Base-by-base conservation (phyloP, 2,329 filamentous ascomycete genomes). In the Monilinia fructicola region DNA sequence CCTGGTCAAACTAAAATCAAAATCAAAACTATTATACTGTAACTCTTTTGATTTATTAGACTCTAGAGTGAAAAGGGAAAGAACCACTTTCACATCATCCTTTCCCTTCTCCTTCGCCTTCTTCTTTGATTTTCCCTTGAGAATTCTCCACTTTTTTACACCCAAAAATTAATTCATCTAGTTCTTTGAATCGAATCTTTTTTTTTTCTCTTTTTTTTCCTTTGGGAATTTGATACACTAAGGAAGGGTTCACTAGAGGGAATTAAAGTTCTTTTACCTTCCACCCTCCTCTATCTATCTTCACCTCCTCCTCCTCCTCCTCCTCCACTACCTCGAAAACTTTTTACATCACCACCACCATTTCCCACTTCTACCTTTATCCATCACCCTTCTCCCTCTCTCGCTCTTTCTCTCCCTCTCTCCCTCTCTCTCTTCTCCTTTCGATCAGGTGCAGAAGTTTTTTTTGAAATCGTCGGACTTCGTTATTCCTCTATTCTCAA, bases 371-470 rank as follows among this genome's bases (percentile, higher is more conserved):
- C n/a, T n/a, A 18, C 23, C 23, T 28, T 38, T 11, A 4, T 18
- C 23, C 54, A 58, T 58, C 54, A n/a, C 28, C 4, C n/a, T 31
- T 35, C 31, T 4, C 31, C 31, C 23, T 26, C 11, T 26, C 14
- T 12, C 42, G 4, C 46, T n/a, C 44, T n/a, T 18, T 46, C 9
- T 18, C 16, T 18, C 16, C 18, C 16, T 21, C 42, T 21, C 42
- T 21, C 42, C 6, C 5, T 21, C 42, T 46, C 42, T 21, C 21
- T 10, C 42, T 46, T 18, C 5, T 60, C 42, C 56, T 18, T 60
- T 35, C 42, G 21, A 46, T 48, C 46, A 60, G 42, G 28, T 35
- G 28, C 3, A 48, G 56, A 60, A 60, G 42, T 60, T 48, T 48
- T 48, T 48, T 11, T 35, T 18, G 35, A 59, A 46, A 23, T 60